Percentiles rank a stretch among this genome's conserved stretches.
Evolutionary conservation across 768 basidiomycete genomes (phyloP).

Genomic region (Kwoniella heveanensis): DNA sequence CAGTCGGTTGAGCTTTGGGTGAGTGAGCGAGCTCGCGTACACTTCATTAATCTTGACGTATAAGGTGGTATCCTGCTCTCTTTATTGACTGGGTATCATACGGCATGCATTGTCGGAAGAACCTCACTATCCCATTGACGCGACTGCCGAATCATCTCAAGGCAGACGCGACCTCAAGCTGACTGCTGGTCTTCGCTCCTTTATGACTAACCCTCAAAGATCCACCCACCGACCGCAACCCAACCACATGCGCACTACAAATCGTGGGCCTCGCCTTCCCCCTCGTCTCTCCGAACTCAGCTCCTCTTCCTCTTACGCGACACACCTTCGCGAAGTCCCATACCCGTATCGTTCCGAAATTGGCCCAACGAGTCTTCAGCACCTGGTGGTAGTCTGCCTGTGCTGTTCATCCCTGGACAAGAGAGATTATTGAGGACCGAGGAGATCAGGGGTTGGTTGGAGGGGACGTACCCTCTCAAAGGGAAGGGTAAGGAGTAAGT

Average conservation of each 20-base stretch:
- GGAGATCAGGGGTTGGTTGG: slow-evolving; percentile 45
- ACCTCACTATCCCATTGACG: too few species aligned
- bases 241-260: slow-evolving; percentile 21
- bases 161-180: too few species aligned
- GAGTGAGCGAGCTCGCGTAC: too few species aligned
- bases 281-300: slow-evolving; percentile 39
- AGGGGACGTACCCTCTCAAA: slow-evolving; percentile 36
- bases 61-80: too few species aligned
- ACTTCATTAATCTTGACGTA: too few species aligned
- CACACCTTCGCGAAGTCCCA: slow-evolving; percentile 14
- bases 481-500: slow-evolving; percentile 41
- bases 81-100: too few species aligned
- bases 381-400: slow-evolving; percentile 36
- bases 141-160: too few species aligned
- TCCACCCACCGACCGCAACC: slow-evolving; percentile 25
- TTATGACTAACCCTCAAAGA: slow-evolving; percentile 14
- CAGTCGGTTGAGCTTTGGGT: slow-evolving; percentile 34
- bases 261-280: slow-evolving; percentile 39
- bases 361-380: slow-evolving; percentile 38
- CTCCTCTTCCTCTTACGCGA: slow-evolving; percentile 43
- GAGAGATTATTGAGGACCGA: slow-evolving; percentile 30
- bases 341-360: slow-evolving; percentile 30
- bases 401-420: slow-evolving; percentile 34
- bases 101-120: too few species aligned
- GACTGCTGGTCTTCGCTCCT: too few species aligned